These are phyloP conservation scores for Pseudotulostoma volvatum DNA, from an alignment of 495 filamentous ascomycete species.

Conservation along the genomic window DNA sequence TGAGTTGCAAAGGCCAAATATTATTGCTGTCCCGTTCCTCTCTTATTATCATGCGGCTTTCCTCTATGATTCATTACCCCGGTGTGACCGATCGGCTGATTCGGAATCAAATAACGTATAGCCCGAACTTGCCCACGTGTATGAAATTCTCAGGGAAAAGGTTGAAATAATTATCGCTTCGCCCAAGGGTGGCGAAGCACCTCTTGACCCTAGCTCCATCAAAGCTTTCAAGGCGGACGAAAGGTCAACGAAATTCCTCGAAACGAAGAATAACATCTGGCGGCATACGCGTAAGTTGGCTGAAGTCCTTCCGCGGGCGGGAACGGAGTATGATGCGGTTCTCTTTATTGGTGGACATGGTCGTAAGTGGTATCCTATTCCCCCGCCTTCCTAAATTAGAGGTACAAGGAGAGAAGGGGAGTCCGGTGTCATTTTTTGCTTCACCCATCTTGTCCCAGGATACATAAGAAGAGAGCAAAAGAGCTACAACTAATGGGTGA, in stretches of 20 bases:
- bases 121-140: constrained; percentile 60
- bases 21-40: too few relatives aligned
- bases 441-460: too few relatives aligned
- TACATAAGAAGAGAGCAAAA: too few relatives aligned
- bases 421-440: too few relatives aligned
- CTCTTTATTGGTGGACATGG: constrained; percentile 67
- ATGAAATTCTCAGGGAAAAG: constrained; percentile 39
- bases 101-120: constrained; percentile 11
- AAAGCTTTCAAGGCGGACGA: constrained; percentile 41
- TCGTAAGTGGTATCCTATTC: too few relatives aligned
- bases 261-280: constrained; percentile 39
- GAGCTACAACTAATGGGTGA: not conserved
- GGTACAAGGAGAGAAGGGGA: too few relatives aligned
- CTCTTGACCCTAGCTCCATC: constrained; percentile 49
- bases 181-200: constrained; percentile 48
- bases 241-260: constrained; percentile 33
- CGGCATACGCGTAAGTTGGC: constrained; percentile 41
- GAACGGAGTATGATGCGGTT: constrained; percentile 49
- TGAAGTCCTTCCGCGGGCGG: constrained; percentile 32
- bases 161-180: constrained; percentile 44
- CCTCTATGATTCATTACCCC: too few relatives aligned
- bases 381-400: not conserved
- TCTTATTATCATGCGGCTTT: not conserved
- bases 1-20: too few relatives aligned
- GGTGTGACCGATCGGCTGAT: too few relatives aligned